Percentiles rank a stretch among this genome's conserved stretches.
These are phyloP conservation scores for Blastomyces silverae DNA, from an alignment of 2,329 filamentous ascomycete species.

Conservation along the genomic window DNA sequence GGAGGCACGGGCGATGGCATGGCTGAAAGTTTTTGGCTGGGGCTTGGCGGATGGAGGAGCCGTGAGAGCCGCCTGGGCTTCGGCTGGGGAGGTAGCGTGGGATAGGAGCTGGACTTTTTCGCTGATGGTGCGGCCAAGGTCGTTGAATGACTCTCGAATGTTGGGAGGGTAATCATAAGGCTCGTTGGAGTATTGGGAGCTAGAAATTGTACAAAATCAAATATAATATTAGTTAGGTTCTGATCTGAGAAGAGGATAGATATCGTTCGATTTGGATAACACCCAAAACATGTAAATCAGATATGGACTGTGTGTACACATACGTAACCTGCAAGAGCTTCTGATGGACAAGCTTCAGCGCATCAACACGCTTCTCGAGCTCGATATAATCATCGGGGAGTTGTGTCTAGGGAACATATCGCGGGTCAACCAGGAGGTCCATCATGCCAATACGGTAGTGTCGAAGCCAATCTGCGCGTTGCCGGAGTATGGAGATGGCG, in stretches of 20 bases:
- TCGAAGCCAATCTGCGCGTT: background rate
- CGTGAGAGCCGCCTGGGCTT: conserved; percentile 89
- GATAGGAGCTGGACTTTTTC: conserved; percentile 92
- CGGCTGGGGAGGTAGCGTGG: conserved; percentile 73
- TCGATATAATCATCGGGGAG: conserved; percentile 96
- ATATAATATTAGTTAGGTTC: background rate
- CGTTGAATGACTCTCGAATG: conserved; percentile 94
- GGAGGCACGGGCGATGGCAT: conserved; percentile 87
- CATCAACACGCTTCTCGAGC: conserved; percentile 97
- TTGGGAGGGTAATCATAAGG: conserved; percentile 91
- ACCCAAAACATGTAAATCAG: background rate
- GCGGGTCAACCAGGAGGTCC: conserved; percentile 9
- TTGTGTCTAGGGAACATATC: conserved; percentile 61
- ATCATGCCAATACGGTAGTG: background rate
- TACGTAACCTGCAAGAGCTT: conserved; percentile 96
- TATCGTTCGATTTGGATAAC: background rate
- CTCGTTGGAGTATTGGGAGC: conserved; percentile 87
- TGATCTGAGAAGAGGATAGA: background rate
- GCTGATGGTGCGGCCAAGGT: conserved; percentile 88
- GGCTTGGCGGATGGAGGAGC: conserved; percentile 86
- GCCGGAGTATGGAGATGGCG: conserved; percentile 12
- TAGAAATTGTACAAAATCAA: conserved; percentile 31
- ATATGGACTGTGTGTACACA: conserved; percentile 22
- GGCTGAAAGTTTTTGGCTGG: conserved; percentile 96
- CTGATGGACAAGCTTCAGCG: conserved; percentile 91